Evolutionary conservation across 2,329 filamentous ascomycete genomes (phyloP), one percentile per base, ranked within the genome.

Genomic region (Phyllosticta paracitricarpa): DNA sequence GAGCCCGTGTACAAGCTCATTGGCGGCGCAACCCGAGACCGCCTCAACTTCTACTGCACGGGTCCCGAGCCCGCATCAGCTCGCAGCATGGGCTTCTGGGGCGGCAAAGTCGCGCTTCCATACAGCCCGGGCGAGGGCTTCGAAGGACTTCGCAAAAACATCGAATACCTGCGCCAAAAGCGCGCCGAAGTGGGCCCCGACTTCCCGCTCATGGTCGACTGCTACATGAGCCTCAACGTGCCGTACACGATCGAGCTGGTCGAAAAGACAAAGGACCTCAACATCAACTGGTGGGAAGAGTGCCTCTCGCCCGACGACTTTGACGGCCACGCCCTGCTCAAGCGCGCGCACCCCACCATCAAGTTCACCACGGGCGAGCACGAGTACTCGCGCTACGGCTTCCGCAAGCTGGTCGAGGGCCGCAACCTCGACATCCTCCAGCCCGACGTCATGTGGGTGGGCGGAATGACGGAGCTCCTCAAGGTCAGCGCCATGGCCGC

Each of bases 261-360:
- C 63, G 89, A 92, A 76, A 88, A 87, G 58, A 91, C 88, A 71
- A 84, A 89, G 68, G 86, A 91, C 67, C 82, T 96, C 66, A 83
- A 93, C 74, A 92, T 97, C 73, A 91, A 96, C 79, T 97, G 92
- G 92, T 96, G 91, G 91, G 92, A 97, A 78, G 92, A 97, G 79
- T 95, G 91, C 66, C 79, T 97, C 64, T 89, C 87, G 30, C 92
- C 92, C 10, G 92, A 97, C 74, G 92, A 97, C 78, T 90, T 89
- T 56, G 92, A 96, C 69, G 92, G 92, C 61, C 95, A 95, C 69
- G 88, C 85, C 66, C 85, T 91, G 72, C 86, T 97, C 77, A 97
- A 97, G 81, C 85, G 87, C 57, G 92, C 92, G 1, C 91, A 96
- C 72, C 92, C 92, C 0, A 88, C 87, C 2, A 81, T 93, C 76